phyloP scores from a whole-genome alignment of 495 filamentous ascomycete species.

The Cercophora newfieldiana region DNA sequence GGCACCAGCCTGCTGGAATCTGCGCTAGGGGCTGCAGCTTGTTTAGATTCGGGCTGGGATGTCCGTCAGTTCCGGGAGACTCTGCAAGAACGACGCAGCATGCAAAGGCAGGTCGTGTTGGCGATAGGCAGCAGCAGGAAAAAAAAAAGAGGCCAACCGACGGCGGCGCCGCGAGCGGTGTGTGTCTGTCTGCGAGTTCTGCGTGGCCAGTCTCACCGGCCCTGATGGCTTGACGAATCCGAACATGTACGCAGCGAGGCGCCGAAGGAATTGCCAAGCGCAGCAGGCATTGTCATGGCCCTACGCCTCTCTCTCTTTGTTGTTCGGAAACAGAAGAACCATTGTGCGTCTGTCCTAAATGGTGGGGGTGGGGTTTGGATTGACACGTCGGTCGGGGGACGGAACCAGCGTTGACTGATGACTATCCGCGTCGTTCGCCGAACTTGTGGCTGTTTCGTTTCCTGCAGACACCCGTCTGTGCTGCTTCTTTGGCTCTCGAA shows the following conservation, averaged over 20 bases:
- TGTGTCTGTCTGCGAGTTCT: too few relatives aligned
- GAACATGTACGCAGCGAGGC: not conserved
- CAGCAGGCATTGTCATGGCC: too few relatives aligned
- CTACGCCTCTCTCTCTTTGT: not conserved
- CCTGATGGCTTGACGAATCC: too few relatives aligned
- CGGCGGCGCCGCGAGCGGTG: not conserved
- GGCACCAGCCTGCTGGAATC: not conserved
- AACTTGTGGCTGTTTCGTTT: conserved; percentile 17
- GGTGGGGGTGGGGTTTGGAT: not conserved
- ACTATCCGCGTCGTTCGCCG: too few relatives aligned
- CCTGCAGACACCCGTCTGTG: conserved; percentile 18
- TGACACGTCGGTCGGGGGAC: conserved; percentile 6
- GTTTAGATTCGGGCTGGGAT: conserved; percentile 2
- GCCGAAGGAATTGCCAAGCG: too few relatives aligned
- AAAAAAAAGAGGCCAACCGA: not conserved
- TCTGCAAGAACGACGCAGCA: not conserved
- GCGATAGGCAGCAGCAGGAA: not conserved
- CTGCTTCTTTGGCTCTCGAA: conserved; percentile 5
- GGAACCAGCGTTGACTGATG: conserved; percentile 3
- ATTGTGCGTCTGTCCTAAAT: too few relatives aligned
- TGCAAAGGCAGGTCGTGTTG: not conserved
- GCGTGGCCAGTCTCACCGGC: not conserved
- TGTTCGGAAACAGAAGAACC: not conserved
- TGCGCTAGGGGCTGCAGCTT: conserved; percentile 1
- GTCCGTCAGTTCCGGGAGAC: conserved; percentile 3